Percentiles rank a stretch among this genome's conserved stretches.
These are phyloP conservation scores for Climacium dendroides DNA, from an alignment of 225 moss, liverwort and hornwort species.

Conservation along the genomic window DNA sequence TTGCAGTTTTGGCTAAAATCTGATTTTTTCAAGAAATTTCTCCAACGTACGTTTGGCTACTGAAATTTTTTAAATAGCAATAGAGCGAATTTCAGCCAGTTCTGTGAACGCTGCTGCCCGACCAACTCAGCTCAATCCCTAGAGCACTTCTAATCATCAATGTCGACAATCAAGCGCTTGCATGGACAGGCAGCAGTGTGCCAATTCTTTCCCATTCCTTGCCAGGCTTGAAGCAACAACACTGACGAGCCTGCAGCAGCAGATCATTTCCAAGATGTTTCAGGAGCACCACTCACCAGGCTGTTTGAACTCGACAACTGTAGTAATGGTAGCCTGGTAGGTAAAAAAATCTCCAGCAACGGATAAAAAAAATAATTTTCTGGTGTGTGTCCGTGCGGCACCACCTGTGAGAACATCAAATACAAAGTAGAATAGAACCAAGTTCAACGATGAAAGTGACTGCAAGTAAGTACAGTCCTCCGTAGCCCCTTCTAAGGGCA, in stretches of 20 bases:
- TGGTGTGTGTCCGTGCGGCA: neutral
- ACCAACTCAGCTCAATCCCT: neutral
- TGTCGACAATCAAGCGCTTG: neutral
- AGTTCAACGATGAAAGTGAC: neutral
- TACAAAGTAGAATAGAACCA: neutral
- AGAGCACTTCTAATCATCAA: neutral
- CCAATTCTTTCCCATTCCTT: neutral
- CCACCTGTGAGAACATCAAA: neutral
- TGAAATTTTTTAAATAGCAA: too few species aligned
- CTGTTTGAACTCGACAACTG: neutral
- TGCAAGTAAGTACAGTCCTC: neutral
- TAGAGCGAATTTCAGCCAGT: too few species aligned
- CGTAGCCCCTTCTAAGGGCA: neutral
- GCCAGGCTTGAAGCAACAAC: neutral
- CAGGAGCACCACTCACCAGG: neutral
- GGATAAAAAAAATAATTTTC: neutral
- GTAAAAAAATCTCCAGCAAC: neutral
- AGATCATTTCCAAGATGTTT: slow-evolving; percentile 1
- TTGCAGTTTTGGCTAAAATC: too few species aligned
- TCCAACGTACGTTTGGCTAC: too few species aligned
- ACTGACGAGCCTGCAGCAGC: neutral
- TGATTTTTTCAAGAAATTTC: too few species aligned
- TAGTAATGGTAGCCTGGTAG: neutral
- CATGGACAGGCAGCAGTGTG: neutral
- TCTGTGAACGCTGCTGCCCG: too few species aligned